Evolutionary conservation across 1,284 basidiomycete genomes (phyloP), one percentile per base, ranked within the genome.

Genomic region (Lentinula novae-zelandiae): DNA sequence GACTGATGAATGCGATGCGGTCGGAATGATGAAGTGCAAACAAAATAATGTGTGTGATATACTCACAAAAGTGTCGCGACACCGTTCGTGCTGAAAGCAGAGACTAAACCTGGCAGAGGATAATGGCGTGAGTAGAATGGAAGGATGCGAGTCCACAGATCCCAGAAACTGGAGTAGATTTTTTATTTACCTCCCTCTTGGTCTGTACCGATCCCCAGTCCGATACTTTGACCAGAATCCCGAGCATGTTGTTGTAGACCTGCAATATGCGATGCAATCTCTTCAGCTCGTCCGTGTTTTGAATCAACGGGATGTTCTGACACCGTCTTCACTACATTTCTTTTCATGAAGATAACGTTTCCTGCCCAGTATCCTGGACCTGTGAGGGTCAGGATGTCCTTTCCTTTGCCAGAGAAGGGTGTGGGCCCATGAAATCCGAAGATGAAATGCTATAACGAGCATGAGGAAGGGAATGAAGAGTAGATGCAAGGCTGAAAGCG

Each of bases 11-110:
- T 6, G n/a, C 4, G 4, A 38, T 38, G 36, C 7, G 36, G 36
- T 38, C 2, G 36, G 27, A 5, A 51, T 34, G 20, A 22, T 39
- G 6, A 8, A 39, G 39, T 39, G 31, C 46, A 60, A 10, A 31
- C 22, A 48, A 10, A 57, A 15, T 13, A 38, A 12, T 4, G 46
- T 53, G 33, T 17, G 52, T 39, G 9, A 44, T 57, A 33, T 22
- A 74, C 83, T 66, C 64, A 87, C 87, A 89, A 89, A 64, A 86
- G 84, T 1, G 87, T 87, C 2, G 85, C 87, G 17, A 82, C 82
- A 1, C 71, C 71, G 3, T 76, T 73, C 4, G 78, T 74, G 60
- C 79, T 85, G 66, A 88, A 88, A 3, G 85, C 85, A 1, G 87
- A 87, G 20, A 86, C 84, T 4, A 88, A 75, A 46, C 87, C 86